Evolutionary conservation across 176 grass and related monocot species (phyloP), one percentile per base, ranked within the genome.

Genomic region (Hsuehochloa calcarea): DNA sequence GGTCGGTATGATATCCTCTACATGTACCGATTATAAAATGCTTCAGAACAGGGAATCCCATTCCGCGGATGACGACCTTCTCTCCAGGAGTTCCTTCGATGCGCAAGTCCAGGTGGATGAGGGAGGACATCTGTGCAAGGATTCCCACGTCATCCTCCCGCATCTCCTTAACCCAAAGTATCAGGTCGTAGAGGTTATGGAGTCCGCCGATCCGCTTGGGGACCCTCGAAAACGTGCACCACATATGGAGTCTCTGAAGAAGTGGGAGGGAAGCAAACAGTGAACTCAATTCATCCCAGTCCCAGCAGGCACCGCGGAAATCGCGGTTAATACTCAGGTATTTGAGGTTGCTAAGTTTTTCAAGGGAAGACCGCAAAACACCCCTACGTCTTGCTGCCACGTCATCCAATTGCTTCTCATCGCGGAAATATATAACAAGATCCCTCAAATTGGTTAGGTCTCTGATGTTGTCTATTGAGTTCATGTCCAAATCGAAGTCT

Each of bases 291-390:
- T 11, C 14, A 47, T 72, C 43, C 3, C 0, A 63, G n/a, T 0
- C n/a, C n/a, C n/a, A n/a, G n/a, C n/a, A n/a, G n/a, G n/a, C 46
- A 3, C 0, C 4, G 3, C 0, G 1, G 40, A 43, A 10, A 63
- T 4, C n/a, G n/a, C n/a, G n/a, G n/a, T n/a, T n/a, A n/a, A 1
- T 3, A 29, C 2, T 0, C 1, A n/a, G 2, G 37, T 16, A 47
- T 72, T 70, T 70, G 68, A 70, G 68, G 68, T 14, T 25, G 40
- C 40, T 8, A 43, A 43, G 40, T 8, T 43, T 72, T 72, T 26
- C 69, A 49, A 72, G 11, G 43, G 16, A 72, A 49, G 41, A n/a
- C n/a, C 9, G 11, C 43, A 72, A 20, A 47, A 14, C 43, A 6
- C 27, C 43, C 69, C 8, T 16, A n/a, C 9, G 2, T 16, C 3